These are phyloP conservation scores for Cyanidiococcus yangmingshanensis DNA, from an alignment of 23 red algal genomes.

Conservation along the genomic window DNA sequence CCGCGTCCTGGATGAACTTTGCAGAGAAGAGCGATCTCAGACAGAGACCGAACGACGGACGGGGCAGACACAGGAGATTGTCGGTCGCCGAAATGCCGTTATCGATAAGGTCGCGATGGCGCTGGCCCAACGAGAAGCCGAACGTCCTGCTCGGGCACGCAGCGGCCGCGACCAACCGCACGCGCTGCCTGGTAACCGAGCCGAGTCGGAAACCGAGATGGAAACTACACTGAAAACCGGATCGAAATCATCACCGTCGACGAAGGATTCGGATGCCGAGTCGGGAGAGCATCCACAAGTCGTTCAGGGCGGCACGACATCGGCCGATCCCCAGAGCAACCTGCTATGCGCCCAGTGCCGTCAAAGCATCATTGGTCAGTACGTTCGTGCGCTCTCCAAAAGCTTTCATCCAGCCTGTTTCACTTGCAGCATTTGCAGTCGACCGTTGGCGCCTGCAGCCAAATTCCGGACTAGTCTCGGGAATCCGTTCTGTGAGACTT, in stretches of 20 bases:
- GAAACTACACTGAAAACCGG: too few relatives aligned
- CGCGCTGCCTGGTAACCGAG: too few relatives aligned
- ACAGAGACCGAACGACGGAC: background rate
- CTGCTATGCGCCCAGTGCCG: background rate
- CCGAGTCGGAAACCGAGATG: too few relatives aligned
- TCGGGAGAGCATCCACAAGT: background rate
- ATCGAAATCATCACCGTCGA: too few relatives aligned
- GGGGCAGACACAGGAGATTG: background rate
- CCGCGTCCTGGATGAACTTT: background rate
- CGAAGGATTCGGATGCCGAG: background rate
- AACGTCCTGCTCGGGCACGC: background rate
- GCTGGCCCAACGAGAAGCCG: background rate
- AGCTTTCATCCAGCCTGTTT: slow-evolving; percentile 5
- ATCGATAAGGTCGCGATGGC: background rate
- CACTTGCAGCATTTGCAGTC: background rate
- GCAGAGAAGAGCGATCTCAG: background rate
- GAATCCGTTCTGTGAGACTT: slow-evolving; percentile 53
- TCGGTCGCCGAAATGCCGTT: background rate
- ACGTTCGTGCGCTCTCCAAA: background rate
- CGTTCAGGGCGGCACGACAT: background rate
- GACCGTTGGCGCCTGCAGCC: background rate
- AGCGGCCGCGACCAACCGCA: background rate
- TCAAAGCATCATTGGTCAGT: background rate
- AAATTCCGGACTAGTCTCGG: slow-evolving; percentile 17
- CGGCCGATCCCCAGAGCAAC: background rate